Base-by-base conservation (phyloP, 2,329 filamentous ascomycete species). In the Exophiala aquamarina region DNA sequence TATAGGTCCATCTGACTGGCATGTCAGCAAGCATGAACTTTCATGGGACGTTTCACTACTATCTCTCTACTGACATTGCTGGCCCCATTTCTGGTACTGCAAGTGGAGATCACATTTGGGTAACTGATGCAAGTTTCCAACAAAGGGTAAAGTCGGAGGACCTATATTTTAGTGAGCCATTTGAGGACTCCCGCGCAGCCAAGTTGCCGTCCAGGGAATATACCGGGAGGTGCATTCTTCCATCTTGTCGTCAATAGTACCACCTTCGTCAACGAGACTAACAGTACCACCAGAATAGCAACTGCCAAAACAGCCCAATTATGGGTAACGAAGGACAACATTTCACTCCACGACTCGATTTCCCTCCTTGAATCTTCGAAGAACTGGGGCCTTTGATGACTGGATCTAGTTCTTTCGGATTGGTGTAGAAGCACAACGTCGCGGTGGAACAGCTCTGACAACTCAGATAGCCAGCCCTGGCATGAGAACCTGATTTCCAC, bases 71-170 rank as follows among this genome's bases (percentile, higher is more conserved):
- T 75, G 70, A 40, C 79, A 79, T 56, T 78, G 64, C 5, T 71
- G 54, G 0, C 75, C 73, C 77, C 77, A 80, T 59, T 75, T 72
- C 28, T 73, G 61, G 45, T 77, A 76, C 39, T 77, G 72, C 0
- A 73, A 49, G 44, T 77, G 70, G 0, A 58, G 56, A 17, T 73
- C 62, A 7, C 64, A 45, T 3, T 59, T 63, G 0, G 74, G 75
- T 55, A 79, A 73, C 52, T 65, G 47, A 34, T 52, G 64, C 3
- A 79, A 56, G 36, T 79, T 79, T 3, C 77, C 77, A 9, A 79
- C 58, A 2, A 74, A 38, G 1, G 71, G 71, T 1, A 71, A 23
- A 1, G 68, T 70, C 11, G 65, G 67, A 6, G 71, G 71, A 0
- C 70, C 70, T 50, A n/a, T 7, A 26, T 6, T 26, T 26, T 11